These are phyloP conservation scores for Erodium maritimum DNA, from an alignment of 345 rosid species.

Conservation along the genomic window DNA sequence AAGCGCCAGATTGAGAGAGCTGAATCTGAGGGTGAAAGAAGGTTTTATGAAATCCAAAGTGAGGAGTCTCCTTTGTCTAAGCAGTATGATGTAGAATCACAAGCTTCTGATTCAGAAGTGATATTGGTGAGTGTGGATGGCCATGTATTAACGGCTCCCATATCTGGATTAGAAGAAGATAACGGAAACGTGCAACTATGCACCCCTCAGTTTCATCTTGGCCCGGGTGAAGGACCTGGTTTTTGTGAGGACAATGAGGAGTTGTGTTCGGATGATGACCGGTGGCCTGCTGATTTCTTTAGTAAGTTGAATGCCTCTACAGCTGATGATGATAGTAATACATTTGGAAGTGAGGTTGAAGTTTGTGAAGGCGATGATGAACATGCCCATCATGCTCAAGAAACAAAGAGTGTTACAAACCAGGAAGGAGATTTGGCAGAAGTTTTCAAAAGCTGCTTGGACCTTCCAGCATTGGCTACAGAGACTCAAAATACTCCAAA, in stretches of 20 bases:
- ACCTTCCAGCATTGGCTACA: constrained; percentile 28
- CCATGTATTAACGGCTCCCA: constrained; percentile 68
- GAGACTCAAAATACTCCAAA: constrained; percentile 19
- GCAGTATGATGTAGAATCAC: constrained; percentile 35
- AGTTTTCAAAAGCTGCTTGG: constrained; percentile 39
- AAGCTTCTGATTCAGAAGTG: constrained; percentile 50
- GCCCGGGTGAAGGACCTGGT: constrained; percentile 58
- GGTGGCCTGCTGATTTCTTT: constrained; percentile 38
- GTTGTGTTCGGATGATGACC: constrained; percentile 40
- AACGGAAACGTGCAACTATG: constrained; percentile 41
- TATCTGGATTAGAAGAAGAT: constrained; percentile 49
- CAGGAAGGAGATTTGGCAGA: constrained; percentile 22
- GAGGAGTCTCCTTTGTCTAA: constrained; percentile 43
- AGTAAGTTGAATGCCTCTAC: constrained; percentile 28
- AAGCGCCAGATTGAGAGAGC: constrained; percentile 40
- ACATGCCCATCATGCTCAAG: constrained; percentile 22
- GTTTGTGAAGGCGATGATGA: constrained; percentile 31
- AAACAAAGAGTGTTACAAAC: constrained; percentile 12
- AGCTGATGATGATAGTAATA: constrained; percentile 18
- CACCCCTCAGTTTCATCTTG: constrained; percentile 73
- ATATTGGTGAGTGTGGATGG: constrained; percentile 84
- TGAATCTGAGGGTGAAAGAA: constrained; percentile 55
- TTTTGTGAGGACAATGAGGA: constrained; percentile 51
- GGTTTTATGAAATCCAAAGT: constrained; percentile 67
- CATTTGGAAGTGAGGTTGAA: constrained; percentile 14